A percentile compares a stretch with the other conserved stretches of the same genome.
phyloP scores from a whole-genome alignment of 2,329 filamentous ascomycete genomes.

The Microdochium trichocladiopsis region DNA sequence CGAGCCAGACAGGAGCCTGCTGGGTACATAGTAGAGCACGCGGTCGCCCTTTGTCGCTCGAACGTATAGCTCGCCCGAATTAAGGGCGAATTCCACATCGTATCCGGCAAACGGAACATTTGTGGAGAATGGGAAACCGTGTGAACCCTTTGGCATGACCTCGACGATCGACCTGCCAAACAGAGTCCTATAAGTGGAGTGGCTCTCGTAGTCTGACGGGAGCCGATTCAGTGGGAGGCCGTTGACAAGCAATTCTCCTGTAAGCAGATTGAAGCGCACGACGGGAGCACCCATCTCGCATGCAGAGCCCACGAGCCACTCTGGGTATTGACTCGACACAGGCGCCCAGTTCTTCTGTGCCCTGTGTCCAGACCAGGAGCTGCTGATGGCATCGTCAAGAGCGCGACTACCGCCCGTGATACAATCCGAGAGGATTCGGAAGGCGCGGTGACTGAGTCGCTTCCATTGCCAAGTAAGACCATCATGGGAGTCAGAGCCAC shows the following conservation, averaged over 20 bases:
- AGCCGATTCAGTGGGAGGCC: slow-evolving; percentile 39
- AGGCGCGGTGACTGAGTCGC: background rate
- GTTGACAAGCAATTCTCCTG: slow-evolving; percentile 43
- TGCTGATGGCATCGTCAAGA: slow-evolving; percentile 16
- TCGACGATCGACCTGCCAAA: slow-evolving; percentile 36
- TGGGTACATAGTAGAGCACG: slow-evolving; percentile 17
- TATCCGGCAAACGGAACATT: slow-evolving; percentile 21
- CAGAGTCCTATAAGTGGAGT: slow-evolving; percentile 30
- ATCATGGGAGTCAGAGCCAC: background rate
- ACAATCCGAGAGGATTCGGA: slow-evolving; percentile 6
- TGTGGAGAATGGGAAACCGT: slow-evolving; percentile 32
- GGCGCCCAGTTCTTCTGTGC: background rate
- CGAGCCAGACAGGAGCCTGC: slow-evolving; percentile 10
- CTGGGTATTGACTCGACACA: background rate
- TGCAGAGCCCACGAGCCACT: slow-evolving; percentile 14
- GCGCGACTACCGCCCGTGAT: slow-evolving; percentile 7
- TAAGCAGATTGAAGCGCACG: slow-evolving; percentile 42
- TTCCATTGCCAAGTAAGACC: background rate
- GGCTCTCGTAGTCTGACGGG: slow-evolving; percentile 32
- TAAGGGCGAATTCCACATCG: slow-evolving; percentile 26
- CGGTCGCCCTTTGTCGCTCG: slow-evolving; percentile 8
- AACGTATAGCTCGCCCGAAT: slow-evolving; percentile 22
- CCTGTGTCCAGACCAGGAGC: slow-evolving; percentile 17
- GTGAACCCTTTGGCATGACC: slow-evolving; percentile 28
- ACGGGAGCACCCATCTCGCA: slow-evolving; percentile 6